phyloP scores from a whole-genome alignment of 495 filamentous ascomycete genomes.

The Neurospora sublineolata region DNA sequence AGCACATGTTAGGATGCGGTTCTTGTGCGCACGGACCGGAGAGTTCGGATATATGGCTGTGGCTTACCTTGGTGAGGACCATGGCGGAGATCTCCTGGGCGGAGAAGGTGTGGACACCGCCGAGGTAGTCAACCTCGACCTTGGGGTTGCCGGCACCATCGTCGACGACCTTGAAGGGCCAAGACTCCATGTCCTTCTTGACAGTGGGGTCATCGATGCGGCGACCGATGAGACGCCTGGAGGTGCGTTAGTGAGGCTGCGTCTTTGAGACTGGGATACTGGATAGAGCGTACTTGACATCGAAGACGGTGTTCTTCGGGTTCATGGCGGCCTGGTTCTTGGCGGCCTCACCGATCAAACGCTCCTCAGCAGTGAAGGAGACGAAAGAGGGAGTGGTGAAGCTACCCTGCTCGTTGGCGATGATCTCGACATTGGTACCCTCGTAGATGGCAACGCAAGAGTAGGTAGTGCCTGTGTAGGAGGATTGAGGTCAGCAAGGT shows the following conservation, averaged over 20 bases:
- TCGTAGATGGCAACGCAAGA: conserved; percentile 99
- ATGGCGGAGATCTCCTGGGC: conserved; percentile 97
- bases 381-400: conserved; percentile 98
- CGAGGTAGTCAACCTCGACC: conserved; percentile 92
- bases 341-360: conserved; percentile 95
- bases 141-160: conserved; percentile 71
- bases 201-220: conserved; percentile 90
- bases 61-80: conserved; percentile 72
- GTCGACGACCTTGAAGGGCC: conserved; percentile 95
- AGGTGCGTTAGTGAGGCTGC: conserved; percentile 16
- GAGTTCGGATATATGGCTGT: neutral
- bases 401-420: conserved; percentile 99
- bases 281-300: conserved; percentile 57
- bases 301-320: conserved; percentile 94
- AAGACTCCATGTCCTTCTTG: conserved; percentile 95
- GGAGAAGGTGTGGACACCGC: conserved; percentile 87
- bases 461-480: conserved; percentile 77
- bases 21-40: neutral
- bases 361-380: conserved; percentile 95
- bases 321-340: conserved; percentile 99
- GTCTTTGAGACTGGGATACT: neutral
- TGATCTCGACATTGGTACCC: conserved; percentile 98
- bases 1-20: neutral
- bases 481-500: conserved; percentile 5
- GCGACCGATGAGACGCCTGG: conserved; percentile 84